Base-by-base conservation (phyloP, 2,329 filamentous ascomycete genomes). In the Stachybotrys chlorohalonatus region DNA sequence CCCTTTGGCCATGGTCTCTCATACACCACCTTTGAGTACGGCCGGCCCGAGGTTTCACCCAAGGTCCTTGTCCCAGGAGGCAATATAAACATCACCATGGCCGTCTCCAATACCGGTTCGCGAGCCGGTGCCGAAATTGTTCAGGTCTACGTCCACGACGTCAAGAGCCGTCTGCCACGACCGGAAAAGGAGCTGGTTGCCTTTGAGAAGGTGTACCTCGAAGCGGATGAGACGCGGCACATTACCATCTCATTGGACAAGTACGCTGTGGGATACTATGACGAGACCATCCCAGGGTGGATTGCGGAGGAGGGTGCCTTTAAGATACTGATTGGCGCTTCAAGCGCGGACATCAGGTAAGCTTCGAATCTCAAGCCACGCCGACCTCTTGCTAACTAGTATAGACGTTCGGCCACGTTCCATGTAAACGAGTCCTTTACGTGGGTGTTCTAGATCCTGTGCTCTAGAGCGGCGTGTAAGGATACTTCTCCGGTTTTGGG, bases 1-100 rank as follows among this genome's bases (percentile, higher is more conserved):
- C 77, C 85, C 31, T 90, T 90, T 59, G 87, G 87, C 11, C 85
- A 89, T 65, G 87, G 87, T 1, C 75, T 90, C 7, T 87, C 84
- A 0, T 91, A 90, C 67, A 89, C 86, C 0, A 79, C 72, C 0
- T 90, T 90, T 65, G 75, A 78, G 50, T 86, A 88, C 63, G 82
- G 82, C 13, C 71, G 75, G 1, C 77, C 83, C 0, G 76, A 75
- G 4, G 73, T 85, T 53, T 75, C 70, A 60, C 62, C 66, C 2
- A 66, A 68, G 53, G 66, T 72, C 1, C 65, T 80, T 54, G 60
- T 68, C 45, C 62, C 74, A 47, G 60, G 73, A 54, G 69, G 61
- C 51, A 69, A 64, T 1, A 69, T 79, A 54, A 75, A 75, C 52
- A 67, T 80, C 45, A 72, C 74, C 17, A 69, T 81, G 55, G 76